phyloP scores from a whole-genome alignment of 2,329 filamentous ascomycete species.

The Nigrospora sphaerica region DNA sequence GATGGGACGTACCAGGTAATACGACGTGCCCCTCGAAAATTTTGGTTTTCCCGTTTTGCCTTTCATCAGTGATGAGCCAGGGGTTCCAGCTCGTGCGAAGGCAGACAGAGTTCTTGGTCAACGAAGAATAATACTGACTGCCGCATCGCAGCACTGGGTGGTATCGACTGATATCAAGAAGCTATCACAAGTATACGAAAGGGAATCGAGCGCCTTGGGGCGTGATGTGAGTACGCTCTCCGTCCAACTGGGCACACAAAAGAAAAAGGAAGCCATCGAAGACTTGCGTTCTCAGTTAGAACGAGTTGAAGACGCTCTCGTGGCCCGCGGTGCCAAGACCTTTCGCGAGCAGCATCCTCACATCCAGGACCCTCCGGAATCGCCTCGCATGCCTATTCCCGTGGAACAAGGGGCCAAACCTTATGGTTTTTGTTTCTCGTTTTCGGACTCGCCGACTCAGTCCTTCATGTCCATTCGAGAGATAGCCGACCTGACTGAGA shows the following conservation, averaged over 20 bases:
- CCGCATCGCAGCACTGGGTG: constrained; percentile 34
- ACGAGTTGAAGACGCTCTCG: constrained; percentile 44
- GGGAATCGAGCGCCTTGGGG: constrained; percentile 24
- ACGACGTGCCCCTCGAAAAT: no score
- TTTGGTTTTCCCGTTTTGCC: no score
- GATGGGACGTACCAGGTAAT: constrained; percentile 47
- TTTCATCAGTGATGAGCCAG: no score
- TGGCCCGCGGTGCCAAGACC: constrained; percentile 56
- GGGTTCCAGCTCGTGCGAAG: no score
- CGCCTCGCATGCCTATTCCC: not conserved
- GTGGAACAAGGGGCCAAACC: constrained; percentile 16
- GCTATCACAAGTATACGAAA: constrained; percentile 25
- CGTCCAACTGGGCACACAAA: constrained; percentile 21
- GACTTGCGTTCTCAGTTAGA: constrained; percentile 44
- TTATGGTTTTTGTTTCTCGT: constrained; percentile 45
- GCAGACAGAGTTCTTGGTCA: no score
- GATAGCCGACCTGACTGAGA: constrained; percentile 48
- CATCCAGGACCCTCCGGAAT: constrained; percentile 18
- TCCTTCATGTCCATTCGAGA: constrained; percentile 4
- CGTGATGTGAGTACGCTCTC: constrained; percentile 23
- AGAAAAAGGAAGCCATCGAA: constrained; percentile 51
- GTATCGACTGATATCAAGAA: constrained; percentile 30
- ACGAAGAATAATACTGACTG: no score
- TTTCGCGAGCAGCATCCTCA: constrained; percentile 60
- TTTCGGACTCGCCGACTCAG: constrained; percentile 20